Evolutionary conservation across 2,329 filamentous ascomycete genomes (phyloP).

Genomic region (Ceratocystis cubensis): DNA sequence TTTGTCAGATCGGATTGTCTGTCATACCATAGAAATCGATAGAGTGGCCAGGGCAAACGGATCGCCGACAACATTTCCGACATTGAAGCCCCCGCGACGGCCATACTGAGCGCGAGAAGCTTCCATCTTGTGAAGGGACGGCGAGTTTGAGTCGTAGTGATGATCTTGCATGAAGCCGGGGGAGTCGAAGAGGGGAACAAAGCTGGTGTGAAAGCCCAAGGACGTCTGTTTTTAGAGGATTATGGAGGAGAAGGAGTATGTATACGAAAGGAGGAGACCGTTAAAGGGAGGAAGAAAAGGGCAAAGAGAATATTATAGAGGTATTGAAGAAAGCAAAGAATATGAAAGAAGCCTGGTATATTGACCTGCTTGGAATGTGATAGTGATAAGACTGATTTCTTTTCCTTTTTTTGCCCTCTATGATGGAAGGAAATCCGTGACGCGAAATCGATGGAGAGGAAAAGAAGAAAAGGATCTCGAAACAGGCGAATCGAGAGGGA

Average conservation of each 20-base stretch:
- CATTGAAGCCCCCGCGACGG: constrained; percentile 51
- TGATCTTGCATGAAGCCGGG: constrained; percentile 46
- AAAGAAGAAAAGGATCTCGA: background rate
- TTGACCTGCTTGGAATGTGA: background rate
- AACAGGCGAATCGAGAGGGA: background rate
- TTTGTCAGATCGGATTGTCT: background rate
- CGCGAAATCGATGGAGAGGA: background rate
- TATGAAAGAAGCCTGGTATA: background rate
- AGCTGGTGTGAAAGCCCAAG: background rate
- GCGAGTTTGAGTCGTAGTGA: constrained; percentile 60
- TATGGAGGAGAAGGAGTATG: background rate
- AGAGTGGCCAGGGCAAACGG: constrained; percentile 91
- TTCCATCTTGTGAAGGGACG: constrained; percentile 73
- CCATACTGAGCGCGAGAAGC: constrained; percentile 46
- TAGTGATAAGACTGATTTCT: background rate
- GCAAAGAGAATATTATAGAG: background rate
- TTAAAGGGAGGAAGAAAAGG: background rate
- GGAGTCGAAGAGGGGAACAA: background rate
- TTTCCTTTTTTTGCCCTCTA: background rate
- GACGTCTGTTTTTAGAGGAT: no score
- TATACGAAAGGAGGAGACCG: background rate
- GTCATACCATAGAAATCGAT: constrained; percentile 73
- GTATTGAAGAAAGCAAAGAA: background rate
- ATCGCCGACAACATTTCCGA: constrained; percentile 88
- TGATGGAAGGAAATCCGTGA: background rate